Base-by-base conservation (phyloP, 805 yeast genomes). In the Yarrowia sp. region DNA sequence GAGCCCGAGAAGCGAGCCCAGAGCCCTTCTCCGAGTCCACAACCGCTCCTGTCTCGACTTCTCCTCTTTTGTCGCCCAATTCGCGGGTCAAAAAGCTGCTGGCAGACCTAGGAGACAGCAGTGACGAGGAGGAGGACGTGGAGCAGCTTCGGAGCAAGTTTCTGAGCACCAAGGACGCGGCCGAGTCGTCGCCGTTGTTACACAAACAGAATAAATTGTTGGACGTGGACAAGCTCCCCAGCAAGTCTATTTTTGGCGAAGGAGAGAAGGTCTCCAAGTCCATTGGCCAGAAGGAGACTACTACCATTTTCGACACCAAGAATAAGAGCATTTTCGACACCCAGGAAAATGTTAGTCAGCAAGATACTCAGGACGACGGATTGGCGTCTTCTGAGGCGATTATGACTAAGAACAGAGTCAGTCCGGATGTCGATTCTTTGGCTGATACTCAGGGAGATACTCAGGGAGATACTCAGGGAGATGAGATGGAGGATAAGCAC, bases 21-120 rank as follows among this genome's bases (percentile, higher is more conserved):
- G 33, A 33, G 8, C 4, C n/a, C 14, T 6, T 4, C 54, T 14
- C 41, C 12, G 56, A 9, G 7, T 9, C 56, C 8, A 5, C 30
- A 5, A 5, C 30, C 2, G 56, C 16, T 3, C 26, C 56, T 4
- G 1, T 16, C 26, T 49, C 56, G 14, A 35, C n/a, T 7, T 51
- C 59, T 21, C 59, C 59, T n/a, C 59, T 51, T 7, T 26, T 54
- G 61, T 54, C 61, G 46, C 61, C 61, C 46, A 54, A 54, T 12
- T 54, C 61, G 46, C 46, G 61, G n/a, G 61, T 54, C 46, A 54
- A 54, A 54, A 36, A 38, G 61, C 9, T 54, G 46, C 61, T 54
- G 28, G 46, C 38, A 1, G 61, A 54, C 17, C 36, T 54, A 0
- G 61, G 61, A 12, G 46, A 36, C 33, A 36, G 46, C 32, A 54